phyloP scores from a whole-genome alignment of 495 filamentous ascomycete species.

The Daldinia childiae region DNA sequence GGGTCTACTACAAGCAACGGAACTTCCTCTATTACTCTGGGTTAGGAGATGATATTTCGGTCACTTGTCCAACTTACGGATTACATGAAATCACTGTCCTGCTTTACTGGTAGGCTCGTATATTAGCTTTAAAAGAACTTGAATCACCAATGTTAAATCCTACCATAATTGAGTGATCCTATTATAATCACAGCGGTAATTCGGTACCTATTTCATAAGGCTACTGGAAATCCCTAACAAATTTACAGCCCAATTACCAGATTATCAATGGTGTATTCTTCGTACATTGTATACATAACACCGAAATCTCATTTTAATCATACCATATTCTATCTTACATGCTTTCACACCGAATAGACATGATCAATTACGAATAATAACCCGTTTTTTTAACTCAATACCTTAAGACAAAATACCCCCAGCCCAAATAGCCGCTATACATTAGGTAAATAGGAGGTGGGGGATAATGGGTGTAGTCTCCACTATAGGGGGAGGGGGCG shows the following conservation, averaged over 20 bases:
- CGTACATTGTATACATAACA: not conserved
- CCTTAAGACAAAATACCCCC: not conserved
- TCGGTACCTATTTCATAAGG: too few relatives aligned
- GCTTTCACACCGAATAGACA: not conserved
- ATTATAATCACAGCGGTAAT: too few relatives aligned
- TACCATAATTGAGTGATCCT: not conserved
- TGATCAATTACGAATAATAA: not conserved
- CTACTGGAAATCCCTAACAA: not conserved
- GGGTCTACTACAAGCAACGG: slow-evolving; percentile 38
- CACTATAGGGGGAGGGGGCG: not conserved
- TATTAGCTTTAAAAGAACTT: not conserved
- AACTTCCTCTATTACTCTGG: slow-evolving; percentile 32
- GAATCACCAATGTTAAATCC: not conserved
- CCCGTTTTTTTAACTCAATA: not conserved
- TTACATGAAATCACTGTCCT: not conserved
- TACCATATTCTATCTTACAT: not conserved
- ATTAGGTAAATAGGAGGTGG: not conserved
- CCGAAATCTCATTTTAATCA: not conserved
- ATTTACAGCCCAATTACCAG: not conserved
- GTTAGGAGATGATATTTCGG: slow-evolving; percentile 39
- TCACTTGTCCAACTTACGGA: not conserved
- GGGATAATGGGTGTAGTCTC: not conserved
- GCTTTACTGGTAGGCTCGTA: not conserved
- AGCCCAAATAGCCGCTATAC: not conserved
- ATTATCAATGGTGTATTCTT: not conserved